Base-by-base conservation (phyloP, 768 basidiomycete genomes). In the Pisolithus orientalis region DNA sequence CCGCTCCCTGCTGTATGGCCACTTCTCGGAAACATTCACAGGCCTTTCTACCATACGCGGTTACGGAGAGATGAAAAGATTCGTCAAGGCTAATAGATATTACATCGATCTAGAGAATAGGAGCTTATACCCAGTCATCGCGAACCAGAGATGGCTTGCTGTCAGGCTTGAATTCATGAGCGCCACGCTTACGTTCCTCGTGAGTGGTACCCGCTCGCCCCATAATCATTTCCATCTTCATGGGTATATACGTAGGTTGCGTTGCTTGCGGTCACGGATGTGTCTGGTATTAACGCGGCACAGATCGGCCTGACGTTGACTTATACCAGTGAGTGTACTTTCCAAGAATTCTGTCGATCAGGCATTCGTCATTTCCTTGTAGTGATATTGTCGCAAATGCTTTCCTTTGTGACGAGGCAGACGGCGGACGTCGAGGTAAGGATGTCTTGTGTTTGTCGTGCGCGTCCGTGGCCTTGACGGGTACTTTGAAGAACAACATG, bases 61-160 rank as follows among this genome's bases (percentile, higher is more conserved):
- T 34, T 93, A 87, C 57, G 82, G 84, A 32, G 80, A 80, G 59
- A 72, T 78, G 2, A 62, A 70, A 0, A 75, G 84, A 9, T 93
- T 90, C 68, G 67, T 84, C 24, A 63, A 69, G 11, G 78, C 84
- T 44, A 90, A 90, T 61, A 74, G 78, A 57, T 75, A 77, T 42
- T 80, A 79, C 61, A 79, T 87, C 51, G 87, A 90, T 62, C 72
- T 87, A 13, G 86, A 91, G 67, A 81, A 88, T 59, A 76, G 89
- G 21, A 86, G 87, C 0, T 73, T 86, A 42, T 78, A 79, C 54
- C 64, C 88, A 24, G 82, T 82, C 0, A 76, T 82, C 37, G 79
- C 82, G 6, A 85, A 86, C 57, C 85, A 89, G 67, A 74, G 84
- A 71, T 87, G 84, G 87, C 73, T 92, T 10, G 80, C 83, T 29